Conservation (phyloP, 2,329 filamentous ascomycete genomes). For the Camillea tinctor region DNA sequence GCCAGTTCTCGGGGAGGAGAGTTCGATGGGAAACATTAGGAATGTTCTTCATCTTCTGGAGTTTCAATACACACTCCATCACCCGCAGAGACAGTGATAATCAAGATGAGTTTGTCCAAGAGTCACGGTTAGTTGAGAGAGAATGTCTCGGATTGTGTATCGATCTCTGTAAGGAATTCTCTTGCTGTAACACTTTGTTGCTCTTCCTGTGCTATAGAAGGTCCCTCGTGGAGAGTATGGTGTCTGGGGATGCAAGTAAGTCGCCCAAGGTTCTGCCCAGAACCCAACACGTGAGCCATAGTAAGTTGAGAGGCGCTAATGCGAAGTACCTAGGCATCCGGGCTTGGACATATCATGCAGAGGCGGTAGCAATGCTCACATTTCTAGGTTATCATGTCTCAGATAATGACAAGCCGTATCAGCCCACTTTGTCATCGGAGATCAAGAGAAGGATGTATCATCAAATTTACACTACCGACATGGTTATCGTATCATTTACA, state of each 20-base stretch:
- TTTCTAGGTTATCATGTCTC: conserved; percentile 52
- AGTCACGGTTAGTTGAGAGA: conserved; percentile 14
- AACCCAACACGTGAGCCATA: conserved; percentile 4
- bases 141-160: conserved; percentile 25
- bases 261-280: background rate
- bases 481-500: conserved; percentile 40
- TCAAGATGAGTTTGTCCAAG: conserved; percentile 8
- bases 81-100: conserved; percentile 3
- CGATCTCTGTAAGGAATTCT: conserved; percentile 28
- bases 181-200: conserved; percentile 25
- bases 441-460: conserved; percentile 33
- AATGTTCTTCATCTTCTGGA: conserved; percentile 34
- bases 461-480: conserved; percentile 35
- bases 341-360: conserved; percentile 29
- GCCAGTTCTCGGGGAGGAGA: conserved; percentile 37
- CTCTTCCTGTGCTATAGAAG: conserved; percentile 22
- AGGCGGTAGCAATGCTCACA: conserved; percentile 34
- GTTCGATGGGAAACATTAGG: conserved; percentile 46
- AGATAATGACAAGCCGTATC: conserved; percentile 16
- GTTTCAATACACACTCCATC: conserved; percentile 12
- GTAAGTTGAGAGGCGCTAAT: background rate
- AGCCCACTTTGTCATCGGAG: conserved; percentile 23
- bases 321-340: conserved; percentile 22
- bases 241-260: conserved; percentile 28
- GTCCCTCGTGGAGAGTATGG: conserved; percentile 17